Base-by-base conservation (phyloP, 2,329 filamentous ascomycete species). In the Lachnellula subtilissima region DNA sequence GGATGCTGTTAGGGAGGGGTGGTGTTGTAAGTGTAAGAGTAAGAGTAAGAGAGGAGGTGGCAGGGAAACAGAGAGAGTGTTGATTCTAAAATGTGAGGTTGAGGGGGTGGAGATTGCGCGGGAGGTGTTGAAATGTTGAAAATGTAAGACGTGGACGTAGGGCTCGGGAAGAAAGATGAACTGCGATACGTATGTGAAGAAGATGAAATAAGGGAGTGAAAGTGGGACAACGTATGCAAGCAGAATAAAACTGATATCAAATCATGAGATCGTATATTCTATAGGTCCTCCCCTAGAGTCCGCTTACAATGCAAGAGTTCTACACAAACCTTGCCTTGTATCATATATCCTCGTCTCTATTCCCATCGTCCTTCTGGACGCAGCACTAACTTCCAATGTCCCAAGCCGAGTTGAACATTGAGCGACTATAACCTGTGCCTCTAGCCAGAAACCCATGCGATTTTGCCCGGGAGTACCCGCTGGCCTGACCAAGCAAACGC, bases 251-350 rank as follows among this genome's bases (percentile, higher is more conserved):
- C 40, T n/a, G 15, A 35, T 50, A 40, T 42, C 14, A 8, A 25
- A 32, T 52, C 36, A 56, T 51, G 32, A 53, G 37, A 51, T 51
- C 50, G n/a, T 60, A 50, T 60, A 60, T 48, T 60, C 58, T 60
- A 60, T 39, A 53, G 11, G 50, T 60, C 23, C 5, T 28, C 35
- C 39, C 28, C 23, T 51, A 19, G 45, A 23, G 42, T 52, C 14
- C 36, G 23, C 23, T 23, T 36, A 32, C 45, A 52, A 56, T 60
- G 55, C 58, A 57, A 54, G 39, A 35, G n/a, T 40, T 19, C n/a
- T 37, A 17, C 11, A 47, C 22, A 23, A 32, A 15, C 23, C 23
- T 28, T 15, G 45, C 23, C 45, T n/a, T 47, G 45, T 28, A 35
- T 25, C 7, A 45, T 11, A 22, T 17, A 12, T 22, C 42, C 11